These are phyloP conservation scores for Roridomyces roridus DNA, from an alignment of 768 basidiomycete genomes.

Conservation along the genomic window DNA sequence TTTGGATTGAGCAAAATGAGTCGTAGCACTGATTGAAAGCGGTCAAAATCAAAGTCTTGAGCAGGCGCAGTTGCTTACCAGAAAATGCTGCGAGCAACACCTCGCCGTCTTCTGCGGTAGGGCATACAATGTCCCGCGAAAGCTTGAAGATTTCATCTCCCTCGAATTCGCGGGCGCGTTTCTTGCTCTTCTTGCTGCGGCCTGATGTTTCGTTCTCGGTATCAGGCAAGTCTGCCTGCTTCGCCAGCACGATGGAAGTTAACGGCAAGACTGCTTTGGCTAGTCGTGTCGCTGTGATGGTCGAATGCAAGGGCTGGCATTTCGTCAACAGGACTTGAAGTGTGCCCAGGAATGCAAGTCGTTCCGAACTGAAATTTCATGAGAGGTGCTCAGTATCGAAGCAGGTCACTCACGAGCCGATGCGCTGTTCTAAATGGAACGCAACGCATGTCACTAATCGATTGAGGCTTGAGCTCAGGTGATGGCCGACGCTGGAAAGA, in stretches of 20 bases:
- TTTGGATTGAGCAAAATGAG: slow-evolving; percentile 55
- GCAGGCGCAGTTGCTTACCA: slow-evolving; percentile 46
- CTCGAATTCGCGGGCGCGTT: slow-evolving; percentile 72
- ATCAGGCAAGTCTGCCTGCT: slow-evolving; percentile 37
- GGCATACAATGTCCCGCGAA: slow-evolving; percentile 52
- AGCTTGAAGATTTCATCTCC: slow-evolving; percentile 74
- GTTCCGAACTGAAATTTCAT: slow-evolving; percentile 38
- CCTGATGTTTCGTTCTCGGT: slow-evolving; percentile 27
- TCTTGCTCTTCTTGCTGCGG: slow-evolving; percentile 65
- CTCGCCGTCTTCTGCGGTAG: slow-evolving; percentile 55
- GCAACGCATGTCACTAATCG: slow-evolving; percentile 58
- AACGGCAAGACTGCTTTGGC: slow-evolving; percentile 57
- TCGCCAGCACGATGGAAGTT: slow-evolving; percentile 54
- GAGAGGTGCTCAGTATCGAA: slow-evolving; percentile 4
- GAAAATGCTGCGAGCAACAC: slow-evolving; percentile 60
- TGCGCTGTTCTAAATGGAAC: slow-evolving; percentile 67
- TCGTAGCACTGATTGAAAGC: slow-evolving; percentile 49
- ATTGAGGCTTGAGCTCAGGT: slow-evolving; percentile 61
- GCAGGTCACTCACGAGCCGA: slow-evolving; percentile 48
- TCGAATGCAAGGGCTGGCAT: slow-evolving; percentile 54
- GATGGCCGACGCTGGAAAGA: slow-evolving; percentile 53
- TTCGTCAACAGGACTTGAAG: slow-evolving; percentile 48
- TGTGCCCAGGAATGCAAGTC: slow-evolving; percentile 51
- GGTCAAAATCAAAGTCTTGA: background rate
- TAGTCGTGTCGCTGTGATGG: slow-evolving; percentile 57